phyloP scores from a whole-genome alignment of 108 stramenopile species.

The Pseudonitzschia pungens region DNA sequence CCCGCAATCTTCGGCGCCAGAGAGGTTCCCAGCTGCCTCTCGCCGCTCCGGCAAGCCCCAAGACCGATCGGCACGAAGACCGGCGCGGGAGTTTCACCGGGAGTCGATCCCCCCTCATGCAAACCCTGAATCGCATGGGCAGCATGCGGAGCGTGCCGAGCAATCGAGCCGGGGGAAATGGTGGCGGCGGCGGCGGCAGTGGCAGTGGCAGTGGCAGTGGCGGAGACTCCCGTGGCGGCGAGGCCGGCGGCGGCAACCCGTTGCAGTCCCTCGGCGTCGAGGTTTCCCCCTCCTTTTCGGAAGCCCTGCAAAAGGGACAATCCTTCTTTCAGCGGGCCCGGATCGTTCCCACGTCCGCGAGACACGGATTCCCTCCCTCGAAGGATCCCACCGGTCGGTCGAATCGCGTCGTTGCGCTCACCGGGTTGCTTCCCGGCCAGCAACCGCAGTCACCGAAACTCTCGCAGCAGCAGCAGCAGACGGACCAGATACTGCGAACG shows the following conservation, averaged over 20 bases:
- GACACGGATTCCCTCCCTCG: constrained; percentile 80
- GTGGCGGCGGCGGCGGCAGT: constrained; percentile 3
- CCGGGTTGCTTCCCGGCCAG: neutral
- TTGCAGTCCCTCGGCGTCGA: neutral
- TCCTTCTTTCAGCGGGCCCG: constrained; percentile 66
- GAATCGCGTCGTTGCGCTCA: constrained; percentile 33
- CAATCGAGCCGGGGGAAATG: no score
- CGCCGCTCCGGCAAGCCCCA: neutral
- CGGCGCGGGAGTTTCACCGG: neutral
- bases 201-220: neutral
- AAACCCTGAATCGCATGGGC: neutral
- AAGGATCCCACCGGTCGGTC: constrained; percentile 63
- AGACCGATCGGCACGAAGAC: neutral
- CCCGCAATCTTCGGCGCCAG: neutral
- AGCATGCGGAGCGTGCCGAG: neutral
- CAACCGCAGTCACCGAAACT: neutral
- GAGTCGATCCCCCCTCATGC: neutral
- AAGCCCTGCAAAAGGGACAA: constrained; percentile 43
- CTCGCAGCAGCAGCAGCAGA: constrained; percentile 4
- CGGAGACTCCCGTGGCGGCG: neutral
- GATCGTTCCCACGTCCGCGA: constrained; percentile 48
- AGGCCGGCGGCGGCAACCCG: constrained; percentile 1
- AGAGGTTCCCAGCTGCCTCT: neutral
- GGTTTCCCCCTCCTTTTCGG: constrained; percentile 34
- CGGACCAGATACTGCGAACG: constrained; percentile 2